Evolutionary conservation across 116 monocot genomes (phyloP), one percentile per base, ranked within the genome.

Genomic region (Phalaenopsis hybrid): DNA sequence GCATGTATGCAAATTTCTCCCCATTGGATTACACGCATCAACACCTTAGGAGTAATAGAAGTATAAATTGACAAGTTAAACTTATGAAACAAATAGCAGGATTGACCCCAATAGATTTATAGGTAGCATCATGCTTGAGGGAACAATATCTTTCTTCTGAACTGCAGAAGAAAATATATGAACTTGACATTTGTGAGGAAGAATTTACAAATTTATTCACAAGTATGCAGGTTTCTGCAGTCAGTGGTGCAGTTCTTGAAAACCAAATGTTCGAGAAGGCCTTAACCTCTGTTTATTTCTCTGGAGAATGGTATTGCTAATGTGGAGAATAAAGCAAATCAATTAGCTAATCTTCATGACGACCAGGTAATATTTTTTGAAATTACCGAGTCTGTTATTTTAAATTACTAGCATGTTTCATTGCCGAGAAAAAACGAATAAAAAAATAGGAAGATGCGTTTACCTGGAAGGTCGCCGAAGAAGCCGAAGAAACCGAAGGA

Each of bases 201-300:
- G 88, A 93, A 51, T 86, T 90, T 81, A 16, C 82, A 48, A 80
- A 50, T 33, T 81, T 92, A 55, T 79, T 86, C 18, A 34, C 25
- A 48, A 89, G 89, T 12, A 44, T 84, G 13, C 85, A 88, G 44
- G 16, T 81, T 41, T 82, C 86, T 70, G 74, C 83, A 76, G 79
- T 90, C 41, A 84, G 86, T 82, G 81, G 59, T 50, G 82, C 85
- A n/a, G 20, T 96, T 1, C 77, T 84, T 65, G 89, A 93, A 84
- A 90, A 93, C 17, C 88, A 93, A 49, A 52, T 92, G 33, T 59
- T 83, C 52, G 89, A 96, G 58, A 81, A 86, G 57, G 84, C 83
- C 23, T 81, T 3, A 81, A 43, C 82, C 86, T 1, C 82, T 85
- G 59, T 70, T 91, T 50, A 7, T 79, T 16, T 86, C 81, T 44